phyloP scores from a whole-genome alignment of 31 red algal species.

The Odonthalia washingtoniensis region DNA sequence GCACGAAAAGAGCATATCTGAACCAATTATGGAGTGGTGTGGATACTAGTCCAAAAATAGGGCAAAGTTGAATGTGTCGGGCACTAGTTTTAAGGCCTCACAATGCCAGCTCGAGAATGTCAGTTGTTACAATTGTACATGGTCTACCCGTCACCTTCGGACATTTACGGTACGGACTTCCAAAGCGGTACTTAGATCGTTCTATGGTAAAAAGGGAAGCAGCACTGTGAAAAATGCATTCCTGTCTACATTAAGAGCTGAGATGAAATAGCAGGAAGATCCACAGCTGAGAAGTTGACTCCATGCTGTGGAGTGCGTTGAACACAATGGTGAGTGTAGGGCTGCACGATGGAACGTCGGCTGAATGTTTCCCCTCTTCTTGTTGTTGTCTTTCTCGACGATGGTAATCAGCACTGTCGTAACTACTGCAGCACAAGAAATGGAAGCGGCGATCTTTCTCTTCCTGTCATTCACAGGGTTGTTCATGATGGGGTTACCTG shows the following conservation, averaged over 20 bases:
- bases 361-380: no score
- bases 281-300: conserved; percentile 5
- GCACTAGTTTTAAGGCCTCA: conserved; percentile 33
- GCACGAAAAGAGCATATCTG: conserved; percentile 10
- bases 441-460: no score
- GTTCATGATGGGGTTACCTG: no score
- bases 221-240: background rate
- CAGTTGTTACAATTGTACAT: background rate
- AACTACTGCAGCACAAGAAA: no score
- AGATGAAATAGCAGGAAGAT: conserved; percentile 11
- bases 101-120: conserved; percentile 21
- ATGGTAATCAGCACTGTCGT: no score
- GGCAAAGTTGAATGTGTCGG: no score
- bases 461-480: no score
- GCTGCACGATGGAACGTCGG: no score
- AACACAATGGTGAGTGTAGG: no score
- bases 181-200: background rate
- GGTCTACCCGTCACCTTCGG: background rate
- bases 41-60: conserved; percentile 31
- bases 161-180: background rate
- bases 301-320: no score
- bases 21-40: conserved; percentile 16
- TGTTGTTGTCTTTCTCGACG: no score
- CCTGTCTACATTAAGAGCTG: background rate
- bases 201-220: background rate